Evolutionary conservation across 306 rosid genomes (phyloP).

Genomic region (Cicer pinnatifidum): DNA sequence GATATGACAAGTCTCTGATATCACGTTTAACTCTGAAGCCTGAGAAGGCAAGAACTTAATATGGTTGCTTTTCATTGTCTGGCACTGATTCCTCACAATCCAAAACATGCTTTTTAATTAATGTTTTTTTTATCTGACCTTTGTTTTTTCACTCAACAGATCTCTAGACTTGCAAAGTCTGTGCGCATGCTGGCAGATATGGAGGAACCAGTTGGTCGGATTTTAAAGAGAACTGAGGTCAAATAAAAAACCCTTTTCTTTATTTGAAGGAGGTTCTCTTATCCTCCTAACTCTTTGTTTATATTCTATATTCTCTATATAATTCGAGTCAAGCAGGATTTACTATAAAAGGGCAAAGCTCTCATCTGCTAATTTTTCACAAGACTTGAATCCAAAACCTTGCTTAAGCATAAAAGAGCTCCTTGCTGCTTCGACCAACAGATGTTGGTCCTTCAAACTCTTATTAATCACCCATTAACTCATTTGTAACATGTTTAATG

Average conservation of each 20-base stretch:
- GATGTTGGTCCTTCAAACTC: conserved; percentile 19
- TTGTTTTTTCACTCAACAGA: conserved; percentile 51
- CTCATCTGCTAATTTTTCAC: not conserved
- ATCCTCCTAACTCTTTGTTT: conserved; percentile 5
- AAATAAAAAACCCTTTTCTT: conserved; percentile 41
- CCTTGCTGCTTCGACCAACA: conserved; percentile 2
- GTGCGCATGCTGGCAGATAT: conserved; percentile 78
- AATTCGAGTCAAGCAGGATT: not conserved
- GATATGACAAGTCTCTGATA: conserved; percentile 46
- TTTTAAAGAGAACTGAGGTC: conserved; percentile 77
- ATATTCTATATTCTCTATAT: not conserved
- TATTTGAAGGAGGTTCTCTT: conserved; percentile 34
- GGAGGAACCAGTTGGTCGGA: conserved; percentile 83
- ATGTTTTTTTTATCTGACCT: conserved; percentile 28
- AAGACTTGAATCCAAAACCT: not conserved
- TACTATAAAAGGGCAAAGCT: not conserved
- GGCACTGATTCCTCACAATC: conserved; percentile 9
- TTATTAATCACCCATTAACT: not conserved
- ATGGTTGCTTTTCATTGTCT: conserved; percentile 12
- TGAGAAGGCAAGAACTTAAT: conserved; percentile 48
- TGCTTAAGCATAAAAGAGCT: not conserved
- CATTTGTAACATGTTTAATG: not conserved
- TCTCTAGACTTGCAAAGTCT: conserved; percentile 68
- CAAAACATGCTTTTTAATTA: not conserved
- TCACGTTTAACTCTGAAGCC: conserved; percentile 50